Evolutionary conservation across 768 basidiomycete genomes (phyloP), one percentile per base, ranked within the genome.

Genomic region (Panaeolus cyanescens): DNA sequence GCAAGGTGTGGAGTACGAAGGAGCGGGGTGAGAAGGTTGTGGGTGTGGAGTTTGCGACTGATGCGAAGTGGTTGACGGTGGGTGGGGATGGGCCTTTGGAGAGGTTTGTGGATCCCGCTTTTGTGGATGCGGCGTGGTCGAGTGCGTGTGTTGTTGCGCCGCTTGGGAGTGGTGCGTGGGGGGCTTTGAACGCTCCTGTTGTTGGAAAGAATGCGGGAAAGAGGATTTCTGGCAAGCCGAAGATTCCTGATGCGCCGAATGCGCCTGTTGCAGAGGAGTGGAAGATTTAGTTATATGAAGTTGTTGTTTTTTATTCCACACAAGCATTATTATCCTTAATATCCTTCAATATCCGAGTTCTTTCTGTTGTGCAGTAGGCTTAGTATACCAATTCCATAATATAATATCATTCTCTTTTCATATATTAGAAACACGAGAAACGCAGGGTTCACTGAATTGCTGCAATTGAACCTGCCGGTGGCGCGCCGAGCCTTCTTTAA

Each of bases 1-100:
- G 53, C 9, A 37, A 58, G n/a, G 40, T 55, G 17, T 63, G 62
- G 62, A 55, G n/a, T n/a, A n/a, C n/a, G n/a, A n/a, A n/a, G n/a
- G n/a, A 63, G 32, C 55, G 62, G 33, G 31, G 34, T n/a, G 33
- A 40, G 17, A 33, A 19, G 10, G 25, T 17, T n/a, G 37, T 36
- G 17, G 22, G 31, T 30, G 34, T 50, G 20, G 17, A 22, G 8
- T 58, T 64, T 30, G 32, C 7, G 20, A 63, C 62, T 5, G 62
- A 63, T 20, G 13, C 28, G 28, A 63, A 42, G 12, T 63, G 62
- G 62, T 56, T 55, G 58, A 59, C 62, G 8, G 54, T 31, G 32
- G 20, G 53, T n/a, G 62, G 45, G 25, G 39, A 54, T 20, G 32
- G 32, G 32, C 40, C 39, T 33, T 30, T 30, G 19, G 34, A 45